Base-by-base conservation (phyloP, 1,139 yeast species). In the Sugiyamaella pinicola region DNA sequence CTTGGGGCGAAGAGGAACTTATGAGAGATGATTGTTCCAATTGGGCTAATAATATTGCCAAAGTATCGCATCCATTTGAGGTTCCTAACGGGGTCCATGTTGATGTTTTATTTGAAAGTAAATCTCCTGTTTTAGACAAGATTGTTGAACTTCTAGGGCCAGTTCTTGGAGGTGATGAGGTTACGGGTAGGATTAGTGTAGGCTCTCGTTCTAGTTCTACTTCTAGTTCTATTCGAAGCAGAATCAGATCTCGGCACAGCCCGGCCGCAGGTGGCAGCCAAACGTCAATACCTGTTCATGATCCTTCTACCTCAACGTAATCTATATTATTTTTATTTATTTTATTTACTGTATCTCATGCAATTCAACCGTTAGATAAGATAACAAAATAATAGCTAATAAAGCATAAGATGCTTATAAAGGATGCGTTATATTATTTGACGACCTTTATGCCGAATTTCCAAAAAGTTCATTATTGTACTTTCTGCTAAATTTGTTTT, bases 11-110 rank as follows among this genome's bases (percentile, higher is more conserved):
- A 54, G 91, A 93, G 70, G 82, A 82, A 53, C 75, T 84, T 3
- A 75, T 93, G 62, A 84, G 85, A 61, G 96, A 89, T 46, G 99
- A 93, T 64, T 88, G 93, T 51, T 74, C 84, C 29, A 78, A 85
- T 65, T 93, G 42, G 37, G 45, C 51, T 5, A 24, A 19, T 6
- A 38, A 19, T 67, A 48, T 41, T 40, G 52, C 52, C 19, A 49
- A 47, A n/a, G 43, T 49, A 4, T 12, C 40, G 3, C 10, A 51
- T 9, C 17, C 49, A 7, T 26, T 51, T n/a, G 54, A 51, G 24
- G 58, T 48, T 28, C 58, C 59, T 8, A 41, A 55, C 2, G 58
- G 58, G 12, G 46, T 56, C 7, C 59, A 56, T 48, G 56, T 47
- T 39, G 58, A 51, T 17, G 53, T 55, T 13, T 35, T 56, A 13